Evolutionary conservation across 2,329 filamentous ascomycete species (phyloP).

Genomic region (Aspergillus novoparasiticus): DNA sequence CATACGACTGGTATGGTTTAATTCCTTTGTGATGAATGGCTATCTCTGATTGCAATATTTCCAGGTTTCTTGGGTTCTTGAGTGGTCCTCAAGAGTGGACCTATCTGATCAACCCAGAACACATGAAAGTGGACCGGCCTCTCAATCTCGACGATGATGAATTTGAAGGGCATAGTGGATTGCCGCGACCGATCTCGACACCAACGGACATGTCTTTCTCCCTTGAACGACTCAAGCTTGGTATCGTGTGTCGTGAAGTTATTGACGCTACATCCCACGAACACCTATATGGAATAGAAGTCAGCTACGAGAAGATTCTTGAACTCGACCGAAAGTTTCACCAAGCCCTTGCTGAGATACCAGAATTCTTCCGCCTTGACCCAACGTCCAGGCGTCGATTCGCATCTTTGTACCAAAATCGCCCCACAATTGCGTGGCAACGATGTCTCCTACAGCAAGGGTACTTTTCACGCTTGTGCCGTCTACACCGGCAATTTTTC

Average conservation of each 20-base stretch:
- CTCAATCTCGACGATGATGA: constrained; percentile 47
- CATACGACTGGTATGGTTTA: constrained; percentile 46
- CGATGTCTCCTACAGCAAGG: constrained; percentile 38
- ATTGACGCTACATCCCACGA: constrained; percentile 39
- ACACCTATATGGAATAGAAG: constrained; percentile 26
- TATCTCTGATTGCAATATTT: not conserved
- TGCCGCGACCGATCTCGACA: constrained; percentile 32
- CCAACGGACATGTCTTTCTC: constrained; percentile 52
- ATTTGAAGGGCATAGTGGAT: constrained; percentile 26
- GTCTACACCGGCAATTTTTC: constrained; percentile 44
- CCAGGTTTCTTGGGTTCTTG: constrained; percentile 43
- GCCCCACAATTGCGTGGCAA: constrained; percentile 38
- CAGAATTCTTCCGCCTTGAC: constrained; percentile 42
- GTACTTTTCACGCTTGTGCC: constrained; percentile 39
- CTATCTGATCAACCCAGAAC: constrained; percentile 45
- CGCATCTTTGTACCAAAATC: constrained; percentile 30
- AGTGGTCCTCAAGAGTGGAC: constrained; percentile 48
- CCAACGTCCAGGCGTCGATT: constrained; percentile 28
- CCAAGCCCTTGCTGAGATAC: constrained; percentile 32
- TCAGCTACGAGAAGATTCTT: constrained; percentile 43
- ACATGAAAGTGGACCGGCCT: constrained; percentile 46
- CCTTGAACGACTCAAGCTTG: constrained; percentile 45
- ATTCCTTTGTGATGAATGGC: not conserved
- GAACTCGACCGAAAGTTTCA: constrained; percentile 39
- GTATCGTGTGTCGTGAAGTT: constrained; percentile 43